Evolutionary conservation across 2,329 filamentous ascomycete genomes (phyloP).

Genomic region (Colletotrichum euphorbiae): DNA sequence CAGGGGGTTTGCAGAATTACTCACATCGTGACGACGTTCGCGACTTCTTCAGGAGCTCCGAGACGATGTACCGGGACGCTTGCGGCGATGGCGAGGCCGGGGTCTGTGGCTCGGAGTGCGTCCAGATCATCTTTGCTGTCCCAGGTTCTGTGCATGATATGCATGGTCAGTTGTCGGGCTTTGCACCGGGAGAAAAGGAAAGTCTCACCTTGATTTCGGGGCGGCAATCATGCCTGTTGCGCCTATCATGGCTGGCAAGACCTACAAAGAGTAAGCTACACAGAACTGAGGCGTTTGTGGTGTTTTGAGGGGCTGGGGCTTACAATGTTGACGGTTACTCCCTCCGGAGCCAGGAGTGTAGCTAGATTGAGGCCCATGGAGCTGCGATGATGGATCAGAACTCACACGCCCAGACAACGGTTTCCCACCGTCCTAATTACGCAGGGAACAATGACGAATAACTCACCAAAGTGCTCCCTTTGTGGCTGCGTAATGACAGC

Average conservation of each 20-base stretch:
- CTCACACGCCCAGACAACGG: no score
- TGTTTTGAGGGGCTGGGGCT: slow-evolving; percentile 15
- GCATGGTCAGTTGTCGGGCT: no score
- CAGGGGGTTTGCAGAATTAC: slow-evolving; percentile 28
- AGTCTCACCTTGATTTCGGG: slow-evolving; percentile 46
- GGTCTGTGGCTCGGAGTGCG: slow-evolving; percentile 45
- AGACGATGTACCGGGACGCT: slow-evolving; percentile 50
- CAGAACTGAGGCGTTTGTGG: neutral
- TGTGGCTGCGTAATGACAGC: slow-evolving; percentile 51
- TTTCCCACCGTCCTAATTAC: neutral
- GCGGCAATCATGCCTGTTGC: slow-evolving; percentile 51
- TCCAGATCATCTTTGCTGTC: slow-evolving; percentile 47
- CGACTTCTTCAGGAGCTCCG: slow-evolving; percentile 50
- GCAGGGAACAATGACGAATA: neutral
- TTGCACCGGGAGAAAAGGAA: neutral
- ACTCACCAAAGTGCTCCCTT: slow-evolving; percentile 45
- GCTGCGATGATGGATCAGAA: slow-evolving; percentile 38
- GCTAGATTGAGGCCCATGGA: slow-evolving; percentile 51
- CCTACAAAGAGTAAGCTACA: slow-evolving; percentile 41
- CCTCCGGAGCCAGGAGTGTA: slow-evolving; percentile 48
- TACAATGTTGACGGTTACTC: slow-evolving; percentile 51
- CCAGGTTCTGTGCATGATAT: slow-evolving; percentile 46
- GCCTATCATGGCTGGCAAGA: slow-evolving; percentile 52
- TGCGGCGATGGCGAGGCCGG: slow-evolving; percentile 50
- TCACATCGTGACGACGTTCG: slow-evolving; percentile 50